Base-by-base conservation (phyloP, 192 early-diverging fungal genomes). In the Funneliformis mosseae region DNA sequence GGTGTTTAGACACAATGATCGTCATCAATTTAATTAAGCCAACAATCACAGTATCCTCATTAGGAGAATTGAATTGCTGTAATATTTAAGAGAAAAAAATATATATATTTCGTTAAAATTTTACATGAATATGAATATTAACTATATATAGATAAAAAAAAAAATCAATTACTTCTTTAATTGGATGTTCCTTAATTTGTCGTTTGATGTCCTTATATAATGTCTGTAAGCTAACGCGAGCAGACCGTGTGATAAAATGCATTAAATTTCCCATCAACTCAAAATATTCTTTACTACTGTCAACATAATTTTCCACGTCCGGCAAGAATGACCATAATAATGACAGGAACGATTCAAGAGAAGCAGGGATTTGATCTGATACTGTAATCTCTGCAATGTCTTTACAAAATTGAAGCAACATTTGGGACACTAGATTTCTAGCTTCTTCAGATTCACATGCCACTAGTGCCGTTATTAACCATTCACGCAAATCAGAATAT, bases 21-120 rank as follows among this genome's bases (percentile, higher is more conserved):
- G 82, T 83, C 39, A 83, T 80, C 4, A 85, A 80, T 50, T 83
- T 83, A 1, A 87, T 78, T 81, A 87, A 83, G 16, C 86, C 86
- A 28, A 85, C 50, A 8, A 87, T 76, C 14, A 87, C 76, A 12
- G 84, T 85, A 73, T 87, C 86, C 23, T 87, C 86, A 8, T 62
- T 81, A 11, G 48, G n/a, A 67, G 77, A 50, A n/a, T 76, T 78
- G 60, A 79, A 77, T 67, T 85, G 69, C 84, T 85, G 74, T 25
- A 23, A 18, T 28, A 39, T 77, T 28, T 12, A 66, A 66, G 2
- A 66, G 7, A 7, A 25, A 38, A 41, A 68, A n/a, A 70, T 43
- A 42, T 10, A 43, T 70, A 3, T 11, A 14, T 43, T 18, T n/a
- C 11, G n/a, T 21, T n/a, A 10, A 42, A 21, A 39, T 43, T 39